These are phyloP conservation scores for Exsudoporus frostii DNA, from an alignment of 768 basidiomycete genomes.

Conservation along the genomic window DNA sequence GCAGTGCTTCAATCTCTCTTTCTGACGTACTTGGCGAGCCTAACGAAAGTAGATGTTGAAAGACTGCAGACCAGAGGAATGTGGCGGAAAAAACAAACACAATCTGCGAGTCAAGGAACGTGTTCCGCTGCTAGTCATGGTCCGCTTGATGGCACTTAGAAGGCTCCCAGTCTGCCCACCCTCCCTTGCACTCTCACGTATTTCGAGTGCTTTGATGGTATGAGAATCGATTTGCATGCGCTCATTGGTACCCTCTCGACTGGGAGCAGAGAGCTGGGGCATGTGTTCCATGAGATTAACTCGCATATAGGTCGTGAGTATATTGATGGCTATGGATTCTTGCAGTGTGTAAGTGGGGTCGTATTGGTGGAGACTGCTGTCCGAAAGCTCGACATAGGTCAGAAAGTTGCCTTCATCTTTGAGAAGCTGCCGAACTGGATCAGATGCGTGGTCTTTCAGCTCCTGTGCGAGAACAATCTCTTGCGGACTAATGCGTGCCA, in stretches of 20 bases:
- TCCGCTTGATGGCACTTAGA: conserved; percentile 70
- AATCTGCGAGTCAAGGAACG: conserved; percentile 74
- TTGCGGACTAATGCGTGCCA: conserved; percentile 75
- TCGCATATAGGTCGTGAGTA: conserved; percentile 65
- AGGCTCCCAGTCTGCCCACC: conserved; percentile 73
- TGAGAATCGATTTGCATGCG: conserved; percentile 90
- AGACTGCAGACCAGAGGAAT: conserved; percentile 6
- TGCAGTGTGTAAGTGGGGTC: conserved; percentile 21
- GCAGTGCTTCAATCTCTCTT: conserved; percentile 66
- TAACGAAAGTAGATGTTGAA: conserved; percentile 30
- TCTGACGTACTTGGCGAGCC: conserved; percentile 82
- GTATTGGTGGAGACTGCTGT: neutral
- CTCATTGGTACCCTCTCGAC: conserved; percentile 48
- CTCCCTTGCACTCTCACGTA: conserved; percentile 70
- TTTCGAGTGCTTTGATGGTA: conserved; percentile 86
- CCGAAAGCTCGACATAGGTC: conserved; percentile 40
- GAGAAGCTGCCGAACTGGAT: conserved; percentile 49
- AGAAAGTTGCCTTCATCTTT: conserved; percentile 53
- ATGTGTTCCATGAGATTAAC: conserved; percentile 74
- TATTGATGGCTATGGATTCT: conserved; percentile 56
- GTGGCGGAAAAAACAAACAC: conserved; percentile 45
- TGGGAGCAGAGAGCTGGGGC: conserved; percentile 59
- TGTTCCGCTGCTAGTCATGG: conserved; percentile 72
- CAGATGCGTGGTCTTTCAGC: conserved; percentile 34
- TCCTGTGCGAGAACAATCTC: conserved; percentile 70